Conservation (phyloP, 2,329 filamentous ascomycete genomes). For the Scedosporium aurantiacum region DNA sequence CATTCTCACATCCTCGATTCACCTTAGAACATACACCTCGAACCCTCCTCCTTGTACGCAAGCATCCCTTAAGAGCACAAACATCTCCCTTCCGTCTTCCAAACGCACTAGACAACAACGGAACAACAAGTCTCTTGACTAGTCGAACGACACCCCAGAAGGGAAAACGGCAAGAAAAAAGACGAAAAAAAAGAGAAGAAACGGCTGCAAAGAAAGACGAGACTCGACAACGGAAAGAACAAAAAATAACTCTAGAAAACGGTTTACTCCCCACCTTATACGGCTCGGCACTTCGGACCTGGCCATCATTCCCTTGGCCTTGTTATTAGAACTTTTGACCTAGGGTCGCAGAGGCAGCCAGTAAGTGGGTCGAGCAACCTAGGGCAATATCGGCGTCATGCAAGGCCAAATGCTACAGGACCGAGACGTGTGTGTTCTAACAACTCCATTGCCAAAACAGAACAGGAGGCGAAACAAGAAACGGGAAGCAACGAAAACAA, state of each 20-base stretch:
- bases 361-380: background rate
- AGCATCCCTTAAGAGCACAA: background rate
- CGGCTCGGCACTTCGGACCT: background rate
- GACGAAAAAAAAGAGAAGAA: background rate
- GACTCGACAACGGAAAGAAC: background rate
- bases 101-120: background rate
- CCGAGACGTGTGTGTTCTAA: background rate
- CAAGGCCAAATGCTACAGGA: background rate
- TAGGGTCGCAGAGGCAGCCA: background rate
- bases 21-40: background rate
- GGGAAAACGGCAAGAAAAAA: background rate
- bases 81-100: background rate
- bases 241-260: background rate
- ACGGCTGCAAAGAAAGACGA: background rate
- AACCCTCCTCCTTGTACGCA: background rate
- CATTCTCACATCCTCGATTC: background rate
- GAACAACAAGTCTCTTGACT: background rate
- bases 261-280: background rate
- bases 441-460: background rate
- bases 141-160: background rate
- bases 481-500: background rate
- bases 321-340: background rate
- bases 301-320: background rate
- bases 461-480: background rate
- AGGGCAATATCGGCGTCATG: background rate